Conservation (phyloP, 805 yeast species). For the Ogataea angusta region DNA sequence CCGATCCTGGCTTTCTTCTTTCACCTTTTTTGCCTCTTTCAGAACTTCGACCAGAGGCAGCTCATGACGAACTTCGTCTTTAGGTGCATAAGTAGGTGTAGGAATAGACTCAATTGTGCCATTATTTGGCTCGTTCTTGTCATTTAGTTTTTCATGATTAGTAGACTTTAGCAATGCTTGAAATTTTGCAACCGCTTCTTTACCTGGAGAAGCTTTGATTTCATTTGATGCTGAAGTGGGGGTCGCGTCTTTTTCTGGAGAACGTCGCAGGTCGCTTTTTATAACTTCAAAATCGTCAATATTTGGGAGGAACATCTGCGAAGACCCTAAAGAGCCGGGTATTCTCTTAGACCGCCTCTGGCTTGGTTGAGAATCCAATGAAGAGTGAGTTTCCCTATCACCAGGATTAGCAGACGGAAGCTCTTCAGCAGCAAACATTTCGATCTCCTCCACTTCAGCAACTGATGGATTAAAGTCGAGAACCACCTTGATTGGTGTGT, state of each 20-base stretch:
- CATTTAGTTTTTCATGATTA: too few relatives aligned
- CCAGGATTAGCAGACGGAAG: too few relatives aligned
- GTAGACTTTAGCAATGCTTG: neutral
- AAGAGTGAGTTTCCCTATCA: too few relatives aligned
- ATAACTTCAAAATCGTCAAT: slow-evolving; percentile 18
- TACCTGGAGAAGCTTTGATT: neutral
- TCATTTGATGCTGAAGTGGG: neutral
- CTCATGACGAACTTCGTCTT: neutral
- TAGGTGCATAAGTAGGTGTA: too few relatives aligned
- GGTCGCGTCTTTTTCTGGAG: too few relatives aligned
- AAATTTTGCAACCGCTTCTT: neutral
- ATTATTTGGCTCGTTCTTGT: too few relatives aligned
- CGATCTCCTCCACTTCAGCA: too few relatives aligned
- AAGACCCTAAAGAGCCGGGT: slow-evolving; percentile 2
- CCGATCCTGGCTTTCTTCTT: slow-evolving; percentile 3
- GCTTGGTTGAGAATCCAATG: neutral
- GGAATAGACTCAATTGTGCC: too few relatives aligned
- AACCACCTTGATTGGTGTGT: neutral
- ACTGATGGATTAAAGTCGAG: too few relatives aligned
- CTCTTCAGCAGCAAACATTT: too few relatives aligned
- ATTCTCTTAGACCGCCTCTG: neutral
- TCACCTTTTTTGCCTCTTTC: slow-evolving; percentile 10
- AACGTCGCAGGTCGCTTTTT: neutral
- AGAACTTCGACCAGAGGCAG: slow-evolving; percentile 7
- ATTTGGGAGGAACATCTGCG: slow-evolving; percentile 11